Conservation (phyloP, 1,139 yeast species). For the Protomyces arabidopsidicola region DNA sequence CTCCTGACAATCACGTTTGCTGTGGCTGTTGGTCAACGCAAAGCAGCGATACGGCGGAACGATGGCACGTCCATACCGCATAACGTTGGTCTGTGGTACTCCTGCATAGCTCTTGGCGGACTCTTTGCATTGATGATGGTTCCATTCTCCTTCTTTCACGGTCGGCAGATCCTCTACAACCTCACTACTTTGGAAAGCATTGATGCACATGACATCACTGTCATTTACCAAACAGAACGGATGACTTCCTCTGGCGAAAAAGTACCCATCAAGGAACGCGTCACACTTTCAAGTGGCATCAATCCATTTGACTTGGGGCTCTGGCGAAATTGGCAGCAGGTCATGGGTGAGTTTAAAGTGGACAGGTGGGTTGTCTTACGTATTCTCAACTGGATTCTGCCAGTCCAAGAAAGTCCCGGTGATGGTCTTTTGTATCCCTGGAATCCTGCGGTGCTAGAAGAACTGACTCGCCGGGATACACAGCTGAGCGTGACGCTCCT, state of each 20-base stretch:
- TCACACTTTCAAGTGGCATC: conserved; percentile 31
- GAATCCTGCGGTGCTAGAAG: conserved; percentile 1
- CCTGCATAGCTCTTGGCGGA: conserved; percentile 23
- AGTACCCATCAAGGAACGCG: not conserved
- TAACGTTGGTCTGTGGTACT: conserved; percentile 19
- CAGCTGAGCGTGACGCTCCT: not conserved
- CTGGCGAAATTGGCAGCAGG: conserved; percentile 37
- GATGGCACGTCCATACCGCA: conserved; percentile 8
- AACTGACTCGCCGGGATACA: not conserved
- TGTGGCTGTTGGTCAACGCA: conserved; percentile 36
- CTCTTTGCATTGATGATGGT: conserved; percentile 33
- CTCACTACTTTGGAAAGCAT: conserved; percentile 12
- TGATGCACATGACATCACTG: conserved; percentile 2
- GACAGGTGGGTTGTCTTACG: conserved; percentile 32
- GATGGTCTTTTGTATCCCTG: conserved; percentile 22
- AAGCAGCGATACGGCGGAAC: not conserved
- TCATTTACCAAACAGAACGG: not conserved
- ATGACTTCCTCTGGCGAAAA: not conserved
- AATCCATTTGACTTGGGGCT: conserved; percentile 38
- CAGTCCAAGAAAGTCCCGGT: conserved; percentile 45
- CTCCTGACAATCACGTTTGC: conserved; percentile 37
- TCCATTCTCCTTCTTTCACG: conserved; percentile 38
- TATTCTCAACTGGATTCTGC: conserved; percentile 40
- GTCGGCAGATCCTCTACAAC: conserved; percentile 14
- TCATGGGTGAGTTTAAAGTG: conserved; percentile 39